A percentile compares a stretch with the other conserved stretches of the same genome.
These are phyloP conservation scores for Fomitiporia mediterranea DNA, from an alignment of 1,284 basidiomycete genomes.

Conservation along the genomic window DNA sequence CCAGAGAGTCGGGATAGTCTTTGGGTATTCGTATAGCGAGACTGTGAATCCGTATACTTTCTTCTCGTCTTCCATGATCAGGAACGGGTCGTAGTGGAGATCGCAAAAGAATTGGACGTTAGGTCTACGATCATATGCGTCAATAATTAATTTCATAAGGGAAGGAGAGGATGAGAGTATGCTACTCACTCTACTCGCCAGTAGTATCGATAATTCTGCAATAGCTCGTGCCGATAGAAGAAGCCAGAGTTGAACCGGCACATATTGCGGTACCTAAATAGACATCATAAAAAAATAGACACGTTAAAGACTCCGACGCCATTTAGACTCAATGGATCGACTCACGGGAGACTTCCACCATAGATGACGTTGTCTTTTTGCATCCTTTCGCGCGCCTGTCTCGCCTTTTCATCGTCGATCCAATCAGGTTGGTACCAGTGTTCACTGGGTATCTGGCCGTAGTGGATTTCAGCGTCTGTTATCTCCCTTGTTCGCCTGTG, in stretches of 20 bases:
- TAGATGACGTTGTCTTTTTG: constrained; percentile 81
- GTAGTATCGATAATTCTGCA: constrained; percentile 57
- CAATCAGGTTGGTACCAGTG: constrained; percentile 85
- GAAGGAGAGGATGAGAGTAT: not conserved
- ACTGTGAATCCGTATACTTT: constrained; percentile 89
- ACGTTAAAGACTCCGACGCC: not conserved
- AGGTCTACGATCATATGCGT: constrained; percentile 43
- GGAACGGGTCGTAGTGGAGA: constrained; percentile 83
- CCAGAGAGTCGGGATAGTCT: constrained; percentile 88
- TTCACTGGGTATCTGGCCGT: constrained; percentile 77
- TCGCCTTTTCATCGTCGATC: constrained; percentile 78
- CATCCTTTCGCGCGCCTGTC: constrained; percentile 72
- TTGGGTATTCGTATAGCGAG: constrained; percentile 79
- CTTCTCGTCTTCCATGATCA: constrained; percentile 83
- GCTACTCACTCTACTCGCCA: constrained; percentile 54
- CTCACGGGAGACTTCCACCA: constrained; percentile 72
- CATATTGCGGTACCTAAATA: constrained; percentile 76
- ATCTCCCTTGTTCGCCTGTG: constrained; percentile 59
- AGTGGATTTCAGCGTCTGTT: constrained; percentile 65
- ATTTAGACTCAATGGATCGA: constrained; percentile 16
- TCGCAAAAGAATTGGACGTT: constrained; percentile 85
- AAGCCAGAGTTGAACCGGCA: constrained; percentile 90
- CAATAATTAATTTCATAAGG: not conserved
- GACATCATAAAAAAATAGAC: constrained; percentile 10
- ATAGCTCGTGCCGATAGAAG: constrained; percentile 51